phyloP scores from a whole-genome alignment of 2,329 filamentous ascomycete genomes.

The Rutstroemia sp. region DNA sequence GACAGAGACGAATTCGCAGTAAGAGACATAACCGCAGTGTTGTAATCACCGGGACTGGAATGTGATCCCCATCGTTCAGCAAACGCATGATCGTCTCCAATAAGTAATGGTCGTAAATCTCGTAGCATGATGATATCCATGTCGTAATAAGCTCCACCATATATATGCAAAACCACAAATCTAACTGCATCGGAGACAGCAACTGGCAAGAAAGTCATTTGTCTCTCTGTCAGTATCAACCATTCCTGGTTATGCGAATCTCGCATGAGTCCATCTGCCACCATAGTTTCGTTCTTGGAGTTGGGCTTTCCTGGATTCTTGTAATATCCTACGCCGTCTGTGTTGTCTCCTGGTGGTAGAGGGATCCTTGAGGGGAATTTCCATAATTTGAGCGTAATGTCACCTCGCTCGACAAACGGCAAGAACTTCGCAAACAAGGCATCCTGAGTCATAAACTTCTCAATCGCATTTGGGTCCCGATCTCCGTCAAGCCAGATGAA shows the following conservation, averaged over 20 bases:
- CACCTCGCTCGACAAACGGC: conserved; percentile 44
- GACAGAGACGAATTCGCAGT: conserved; percentile 48
- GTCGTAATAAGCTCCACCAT: conserved; percentile 47
- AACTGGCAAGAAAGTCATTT: conserved; percentile 50
- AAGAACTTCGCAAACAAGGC: conserved; percentile 45
- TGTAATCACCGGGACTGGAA: conserved; percentile 45
- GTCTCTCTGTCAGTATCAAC: conserved; percentile 45
- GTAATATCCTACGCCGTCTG: conserved; percentile 42
- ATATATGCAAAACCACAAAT: conserved; percentile 46
- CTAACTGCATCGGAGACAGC: conserved; percentile 49
- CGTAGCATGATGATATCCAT: conserved; percentile 48
- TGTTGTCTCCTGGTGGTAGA: conserved; percentile 40
- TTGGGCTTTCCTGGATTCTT: conserved; percentile 37
- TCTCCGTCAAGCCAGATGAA: conserved; percentile 49
- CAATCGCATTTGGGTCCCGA: conserved; percentile 40
- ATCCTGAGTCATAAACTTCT: conserved; percentile 44
- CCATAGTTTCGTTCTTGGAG: conserved; percentile 28
- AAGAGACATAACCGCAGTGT: conserved; percentile 49
- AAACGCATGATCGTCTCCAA: conserved; percentile 42
- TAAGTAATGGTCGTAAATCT: conserved; percentile 45
- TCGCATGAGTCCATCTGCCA: conserved; percentile 44
- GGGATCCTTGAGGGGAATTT: conserved; percentile 45
- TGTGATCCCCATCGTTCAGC: conserved; percentile 49
- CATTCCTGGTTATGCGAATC: conserved; percentile 43
- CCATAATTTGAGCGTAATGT: conserved; percentile 45